A percentile compares a stretch with the other conserved stretches of the same genome.
Conservation (phyloP, 2,329 filamentous ascomycete species). For the Arthrobotrys musiformis region DNA sequence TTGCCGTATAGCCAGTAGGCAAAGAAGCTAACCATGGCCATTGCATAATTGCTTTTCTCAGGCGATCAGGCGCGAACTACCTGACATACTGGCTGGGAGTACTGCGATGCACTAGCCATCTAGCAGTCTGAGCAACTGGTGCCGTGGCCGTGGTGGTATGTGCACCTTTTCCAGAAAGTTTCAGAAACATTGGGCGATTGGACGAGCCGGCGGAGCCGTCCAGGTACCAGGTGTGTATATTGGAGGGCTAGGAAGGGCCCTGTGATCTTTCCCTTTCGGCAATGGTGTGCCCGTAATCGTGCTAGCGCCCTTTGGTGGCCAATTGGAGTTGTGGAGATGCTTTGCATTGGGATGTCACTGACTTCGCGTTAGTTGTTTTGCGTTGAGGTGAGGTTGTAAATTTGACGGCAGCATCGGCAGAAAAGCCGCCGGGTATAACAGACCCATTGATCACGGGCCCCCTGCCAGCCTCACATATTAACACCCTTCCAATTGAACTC, state of each 20-base stretch:
- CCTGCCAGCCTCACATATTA: slow-evolving; percentile 36
- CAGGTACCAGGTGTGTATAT: slow-evolving; percentile 29
- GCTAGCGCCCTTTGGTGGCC: slow-evolving; percentile 5
- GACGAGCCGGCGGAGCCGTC: slow-evolving; percentile 54
- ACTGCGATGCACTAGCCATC: neutral
- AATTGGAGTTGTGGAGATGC: slow-evolving; percentile 5
- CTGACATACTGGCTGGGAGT: too few relatives aligned
- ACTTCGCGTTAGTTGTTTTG: slow-evolving; percentile 37
- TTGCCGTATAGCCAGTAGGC: neutral
- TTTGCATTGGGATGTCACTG: slow-evolving; percentile 3
- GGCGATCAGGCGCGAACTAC: neutral
- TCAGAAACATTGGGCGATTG: slow-evolving; percentile 28
- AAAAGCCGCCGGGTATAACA: slow-evolving; percentile 55
- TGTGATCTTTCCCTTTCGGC: slow-evolving; percentile 49
- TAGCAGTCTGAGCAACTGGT: neutral
- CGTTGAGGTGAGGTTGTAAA: slow-evolving; percentile 50
- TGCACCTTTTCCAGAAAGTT: slow-evolving; percentile 54
- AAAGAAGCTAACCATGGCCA: neutral
- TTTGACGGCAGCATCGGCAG: slow-evolving; percentile 54
- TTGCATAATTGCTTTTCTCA: slow-evolving; percentile 15
- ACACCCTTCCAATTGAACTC: slow-evolving; percentile 40
- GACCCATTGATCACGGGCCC: slow-evolving; percentile 15
- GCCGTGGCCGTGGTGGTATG: slow-evolving; percentile 2
- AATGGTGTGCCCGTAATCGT: slow-evolving; percentile 35
- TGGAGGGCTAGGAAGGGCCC: slow-evolving; percentile 30